A percentile compares a stretch with the other conserved stretches of the same genome.
Conservation (phyloP, 73 alveolate genomes). For the Tetrahymena malaccensis region DNA sequence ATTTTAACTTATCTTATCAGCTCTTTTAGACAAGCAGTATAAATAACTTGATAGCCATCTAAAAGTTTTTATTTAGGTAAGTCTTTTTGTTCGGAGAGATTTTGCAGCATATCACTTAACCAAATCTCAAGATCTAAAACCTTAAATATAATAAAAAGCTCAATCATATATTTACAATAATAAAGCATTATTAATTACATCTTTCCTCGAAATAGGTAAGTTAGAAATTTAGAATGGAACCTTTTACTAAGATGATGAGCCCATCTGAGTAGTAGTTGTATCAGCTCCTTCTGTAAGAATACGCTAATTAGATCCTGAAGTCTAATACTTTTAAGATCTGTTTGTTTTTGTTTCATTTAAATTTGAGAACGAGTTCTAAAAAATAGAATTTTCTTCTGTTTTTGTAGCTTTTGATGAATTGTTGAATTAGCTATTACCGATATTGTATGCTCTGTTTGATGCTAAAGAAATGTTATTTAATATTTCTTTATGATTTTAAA, state of each 20-base stretch:
- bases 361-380: not conserved
- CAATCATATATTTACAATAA: not conserved
- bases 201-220: not conserved
- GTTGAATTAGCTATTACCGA: not conserved
- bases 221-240: not conserved
- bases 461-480: not conserved
- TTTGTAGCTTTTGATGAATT: not conserved
- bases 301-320: not conserved
- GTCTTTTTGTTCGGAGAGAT: not conserved
- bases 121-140: not conserved
- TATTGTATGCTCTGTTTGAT: not conserved
- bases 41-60: constrained; percentile 13
- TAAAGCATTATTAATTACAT: not conserved
- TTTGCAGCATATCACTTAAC: not conserved
- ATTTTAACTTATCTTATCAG: constrained; percentile 34
- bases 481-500: not conserved
- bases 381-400: not conserved
- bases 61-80: not conserved
- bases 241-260: not conserved
- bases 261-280: not conserved
- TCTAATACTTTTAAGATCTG: not conserved
- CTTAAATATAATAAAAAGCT: not conserved
- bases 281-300: not conserved
- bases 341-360: not conserved
- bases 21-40: constrained; percentile 46